phyloP scores from a whole-genome alignment of 1,284 basidiomycete species.

The Cutaneotrichosporon cavernicola region DNA sequence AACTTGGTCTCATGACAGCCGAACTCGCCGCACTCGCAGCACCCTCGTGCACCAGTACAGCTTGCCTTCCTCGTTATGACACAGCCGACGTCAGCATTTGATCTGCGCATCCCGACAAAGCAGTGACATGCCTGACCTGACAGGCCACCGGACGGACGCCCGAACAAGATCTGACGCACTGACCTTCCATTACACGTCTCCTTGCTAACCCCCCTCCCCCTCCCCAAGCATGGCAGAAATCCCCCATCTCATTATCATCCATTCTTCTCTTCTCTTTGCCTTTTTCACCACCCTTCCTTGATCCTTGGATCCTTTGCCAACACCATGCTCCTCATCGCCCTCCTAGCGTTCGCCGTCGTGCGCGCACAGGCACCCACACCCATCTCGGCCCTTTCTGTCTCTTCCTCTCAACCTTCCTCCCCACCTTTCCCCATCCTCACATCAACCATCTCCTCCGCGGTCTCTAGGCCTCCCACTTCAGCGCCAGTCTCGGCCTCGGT shows the following conservation, averaged over 20 bases:
- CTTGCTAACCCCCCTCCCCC: constrained; percentile 90
- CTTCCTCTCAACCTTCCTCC: not conserved
- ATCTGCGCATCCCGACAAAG: no score
- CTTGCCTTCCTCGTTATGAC: no score
- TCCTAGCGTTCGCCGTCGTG: not conserved
- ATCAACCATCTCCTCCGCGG: not conserved
- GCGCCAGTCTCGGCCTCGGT: not conserved
- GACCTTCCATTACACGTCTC: constrained; percentile 48
- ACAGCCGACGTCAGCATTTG: no score
- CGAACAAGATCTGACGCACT: no score
- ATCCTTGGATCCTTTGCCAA: not conserved
- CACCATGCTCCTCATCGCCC: not conserved
- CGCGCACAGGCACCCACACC: not conserved
- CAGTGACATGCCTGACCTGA: no score
- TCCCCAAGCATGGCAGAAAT: constrained; percentile 58
- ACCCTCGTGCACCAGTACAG: no score
- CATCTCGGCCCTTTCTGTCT: not conserved
- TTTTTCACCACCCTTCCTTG: not conserved
- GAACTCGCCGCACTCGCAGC: no score
- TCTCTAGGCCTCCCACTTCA: not conserved
- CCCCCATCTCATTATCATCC: no score
- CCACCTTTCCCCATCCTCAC: not conserved
- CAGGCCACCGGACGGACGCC: no score
- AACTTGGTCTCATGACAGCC: no score
- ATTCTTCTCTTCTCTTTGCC: not conserved